These are phyloP conservation scores for Phytophthora foliorum DNA, from an alignment of 352 stramenopile species.

Conservation along the genomic window DNA sequence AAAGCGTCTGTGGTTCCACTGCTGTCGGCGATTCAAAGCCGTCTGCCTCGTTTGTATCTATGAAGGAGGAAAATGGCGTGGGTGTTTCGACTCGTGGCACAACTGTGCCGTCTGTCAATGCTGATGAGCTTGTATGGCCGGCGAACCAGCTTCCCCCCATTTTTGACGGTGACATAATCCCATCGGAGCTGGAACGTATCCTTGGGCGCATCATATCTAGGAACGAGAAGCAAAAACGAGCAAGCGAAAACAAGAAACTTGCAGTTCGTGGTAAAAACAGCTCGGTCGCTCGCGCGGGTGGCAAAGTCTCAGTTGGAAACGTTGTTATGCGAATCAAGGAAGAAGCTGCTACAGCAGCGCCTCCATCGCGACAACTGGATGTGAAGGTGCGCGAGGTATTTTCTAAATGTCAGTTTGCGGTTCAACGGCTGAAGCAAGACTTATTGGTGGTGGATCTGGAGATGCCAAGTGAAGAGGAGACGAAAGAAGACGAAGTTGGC, in stretches of 20 bases:
- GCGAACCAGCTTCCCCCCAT: constrained; percentile 66
- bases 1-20: constrained; percentile 20
- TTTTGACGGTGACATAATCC: constrained; percentile 88
- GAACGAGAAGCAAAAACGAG: constrained; percentile 73
- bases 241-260: constrained; percentile 41
- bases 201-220: constrained; percentile 66
- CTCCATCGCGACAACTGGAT: constrained; percentile 46
- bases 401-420: constrained; percentile 57
- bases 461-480: constrained; percentile 21
- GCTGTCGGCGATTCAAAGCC: constrained; percentile 10
- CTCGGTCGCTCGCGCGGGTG: constrained; percentile 47
- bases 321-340: constrained; percentile 59
- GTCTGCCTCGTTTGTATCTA: constrained; percentile 31
- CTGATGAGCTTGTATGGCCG: constrained; percentile 90
- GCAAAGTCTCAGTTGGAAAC: constrained; percentile 52
- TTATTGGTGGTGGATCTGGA: constrained; percentile 82
- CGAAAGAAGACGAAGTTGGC: constrained; percentile 7
- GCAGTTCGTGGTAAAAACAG: constrained; percentile 50
- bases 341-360: constrained; percentile 34
- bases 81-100: constrained; percentile 65
- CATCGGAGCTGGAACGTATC: constrained; percentile 80
- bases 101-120: constrained; percentile 82
- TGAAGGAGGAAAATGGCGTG: constrained; percentile 41
- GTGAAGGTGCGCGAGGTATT: constrained; percentile 82
- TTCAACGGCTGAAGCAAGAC: constrained; percentile 83